Base-by-base conservation (phyloP, 179 eudicot species). In the Heliamphora pulchella region DNA sequence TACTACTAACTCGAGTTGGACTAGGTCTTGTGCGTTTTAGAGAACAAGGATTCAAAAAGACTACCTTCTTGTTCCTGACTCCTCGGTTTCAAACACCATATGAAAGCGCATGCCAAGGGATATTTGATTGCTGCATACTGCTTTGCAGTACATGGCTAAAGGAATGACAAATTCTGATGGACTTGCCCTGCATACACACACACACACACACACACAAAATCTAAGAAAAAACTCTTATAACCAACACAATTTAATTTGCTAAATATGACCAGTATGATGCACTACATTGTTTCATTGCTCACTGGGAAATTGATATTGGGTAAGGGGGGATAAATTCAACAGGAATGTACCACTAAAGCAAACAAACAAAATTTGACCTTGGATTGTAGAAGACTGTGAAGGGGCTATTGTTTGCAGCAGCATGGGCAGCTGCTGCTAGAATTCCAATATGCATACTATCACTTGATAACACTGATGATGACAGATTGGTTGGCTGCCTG, bases 51-150 rank as follows among this genome's bases (percentile, higher is more conserved):
- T 3, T 41, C 7, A 31, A 57, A 48, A 50, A 48, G 31, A 48
- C 66, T 89, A 93, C 99, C 99, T 96, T 91, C 99, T 85, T 63
- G 98, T 94, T 67, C 97, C 96, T 0, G 99, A 94, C 66, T 96
- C 99, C 84, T 96, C 99, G 18, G 99, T 96, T 86, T 94, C 99
- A 85, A 96, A 96, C 96, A 90, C 89, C 99, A 96, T 96, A 81
- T 98, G 87, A 61, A 96, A 96, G 57, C 98, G 91, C 98, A 96
- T 92, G 65, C 99, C 99, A 71, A 87, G 92, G 48, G 99, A 96
- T 85, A 96, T 82, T 82, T 92, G 99, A 78, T 85, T 93, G 82
- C 96, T 88, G 84, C 87, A 94, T 74, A 83, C 88, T 64, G 99
- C 93, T 80, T 92, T 92, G 79, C 91, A 91, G 87, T 91, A 96